Conservation (phyloP, 441 rosid species). For the Populus hybrid region DNA sequence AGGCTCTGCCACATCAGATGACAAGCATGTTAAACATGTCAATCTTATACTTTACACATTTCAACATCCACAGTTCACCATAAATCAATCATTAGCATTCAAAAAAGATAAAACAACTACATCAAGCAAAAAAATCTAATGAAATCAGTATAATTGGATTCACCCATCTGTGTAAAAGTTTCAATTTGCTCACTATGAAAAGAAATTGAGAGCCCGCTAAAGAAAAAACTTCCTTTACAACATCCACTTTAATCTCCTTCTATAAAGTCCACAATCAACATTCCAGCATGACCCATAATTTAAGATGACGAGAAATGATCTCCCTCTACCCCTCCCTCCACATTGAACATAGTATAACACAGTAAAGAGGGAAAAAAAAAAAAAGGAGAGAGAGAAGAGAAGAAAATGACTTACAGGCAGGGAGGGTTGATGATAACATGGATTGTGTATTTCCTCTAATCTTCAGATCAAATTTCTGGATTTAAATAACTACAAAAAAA, state of each 20-base stretch:
- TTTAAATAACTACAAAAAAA: not conserved
- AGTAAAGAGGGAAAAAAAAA: too few relatives aligned
- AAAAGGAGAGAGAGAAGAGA: too few relatives aligned
- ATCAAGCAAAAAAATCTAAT: not conserved
- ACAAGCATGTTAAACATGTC: not conserved
- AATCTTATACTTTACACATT: not conserved
- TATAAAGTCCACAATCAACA: not conserved
- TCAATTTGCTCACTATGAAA: not conserved
- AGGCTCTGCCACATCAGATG: too few relatives aligned
- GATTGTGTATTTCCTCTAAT: conserved; percentile 7
- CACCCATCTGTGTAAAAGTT: not conserved
- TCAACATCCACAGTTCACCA: not conserved
- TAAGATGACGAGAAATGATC: not conserved
- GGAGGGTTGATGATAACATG: not conserved
- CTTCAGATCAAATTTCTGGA: conserved; percentile 6
- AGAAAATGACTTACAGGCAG: not conserved
- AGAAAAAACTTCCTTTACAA: not conserved
- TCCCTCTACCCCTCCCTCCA: not conserved
- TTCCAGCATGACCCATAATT: not conserved
- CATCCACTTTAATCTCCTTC: not conserved
- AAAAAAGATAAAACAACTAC: not conserved
- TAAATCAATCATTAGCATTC: not conserved
- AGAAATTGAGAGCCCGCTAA: not conserved
- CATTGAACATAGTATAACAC: not conserved
- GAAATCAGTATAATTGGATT: not conserved